These are phyloP conservation scores for Triticum monococcum DNA, from an alignment of 176 grass and related monocot genomes.

Conservation along the genomic window DNA sequence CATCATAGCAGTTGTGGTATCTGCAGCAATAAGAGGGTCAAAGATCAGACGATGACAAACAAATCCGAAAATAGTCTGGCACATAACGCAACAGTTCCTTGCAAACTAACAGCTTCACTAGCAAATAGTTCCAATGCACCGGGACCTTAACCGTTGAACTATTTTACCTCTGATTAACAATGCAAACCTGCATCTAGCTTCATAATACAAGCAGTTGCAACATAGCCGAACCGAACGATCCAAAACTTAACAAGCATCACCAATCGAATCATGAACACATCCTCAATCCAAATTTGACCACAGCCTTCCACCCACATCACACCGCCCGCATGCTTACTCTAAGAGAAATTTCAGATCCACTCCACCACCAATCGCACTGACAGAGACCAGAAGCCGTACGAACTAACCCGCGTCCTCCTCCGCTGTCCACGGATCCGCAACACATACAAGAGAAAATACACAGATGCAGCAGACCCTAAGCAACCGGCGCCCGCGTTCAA, in stretches of 20 bases:
- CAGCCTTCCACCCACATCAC: not conserved
- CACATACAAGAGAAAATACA: not conserved
- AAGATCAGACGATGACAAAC: not conserved
- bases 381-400: not conserved
- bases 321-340: not conserved
- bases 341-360: slow-evolving; percentile 10
- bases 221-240: not conserved
- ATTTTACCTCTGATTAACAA: not conserved
- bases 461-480: not conserved
- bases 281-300: not conserved
- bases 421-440: not conserved
- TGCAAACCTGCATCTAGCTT: not conserved
- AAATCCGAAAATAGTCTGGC: not conserved
- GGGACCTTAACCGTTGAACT: not conserved
- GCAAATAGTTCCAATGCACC: not conserved
- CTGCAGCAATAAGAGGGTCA: not conserved
- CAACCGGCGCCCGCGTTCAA: not conserved
- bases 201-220: not conserved
- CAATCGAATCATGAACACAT: not conserved
- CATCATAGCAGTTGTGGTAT: not conserved
- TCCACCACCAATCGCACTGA: not conserved
- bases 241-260: not conserved
- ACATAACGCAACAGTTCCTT: not conserved
- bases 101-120: not conserved
- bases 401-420: not conserved